Evolutionary conservation across 2,329 filamentous ascomycete genomes (phyloP).

Genomic region (Pezicula carpinea): DNA sequence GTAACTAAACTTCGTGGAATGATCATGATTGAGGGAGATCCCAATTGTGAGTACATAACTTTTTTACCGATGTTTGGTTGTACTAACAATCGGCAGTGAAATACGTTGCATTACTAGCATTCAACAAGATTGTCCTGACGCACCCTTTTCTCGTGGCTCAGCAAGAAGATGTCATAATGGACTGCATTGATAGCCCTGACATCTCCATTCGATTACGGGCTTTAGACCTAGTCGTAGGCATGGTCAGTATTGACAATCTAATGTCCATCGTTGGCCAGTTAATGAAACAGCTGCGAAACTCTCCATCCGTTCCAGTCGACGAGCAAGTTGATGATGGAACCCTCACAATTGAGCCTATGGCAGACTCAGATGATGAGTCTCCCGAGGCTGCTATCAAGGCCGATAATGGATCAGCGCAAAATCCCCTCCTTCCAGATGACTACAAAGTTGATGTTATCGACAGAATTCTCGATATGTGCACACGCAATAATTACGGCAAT

Average conservation of each 20-base stretch:
- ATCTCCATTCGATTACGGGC: conserved; percentile 94
- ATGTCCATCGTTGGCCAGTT: conserved; percentile 79
- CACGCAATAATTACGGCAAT: conserved; percentile 80
- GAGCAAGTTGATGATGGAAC: conserved; percentile 41
- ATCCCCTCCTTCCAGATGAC: conserved; percentile 71
- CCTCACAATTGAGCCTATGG: conserved; percentile 28
- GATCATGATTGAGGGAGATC: conserved; percentile 88
- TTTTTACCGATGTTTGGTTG: conserved; percentile 10
- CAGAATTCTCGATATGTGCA: conserved; percentile 84
- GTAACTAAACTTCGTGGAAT: conserved; percentile 91
- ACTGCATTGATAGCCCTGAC: conserved; percentile 92
- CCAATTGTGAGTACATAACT: conserved; percentile 66
- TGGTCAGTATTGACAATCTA: conserved; percentile 87
- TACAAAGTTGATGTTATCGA: conserved; percentile 81
- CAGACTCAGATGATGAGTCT: conserved; percentile 52
- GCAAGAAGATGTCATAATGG: conserved; percentile 93
- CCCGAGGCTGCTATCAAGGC: conserved; percentile 41
- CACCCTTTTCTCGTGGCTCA: conserved; percentile 85
- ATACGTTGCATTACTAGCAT: conserved; percentile 92
- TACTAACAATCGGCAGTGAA: conserved; percentile 59
- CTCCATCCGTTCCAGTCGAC: conserved; percentile 45
- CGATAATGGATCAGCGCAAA: conserved; percentile 47
- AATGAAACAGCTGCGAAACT: conserved; percentile 77
- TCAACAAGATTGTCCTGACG: conserved; percentile 88
- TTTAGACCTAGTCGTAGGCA: conserved; percentile 84